phyloP scores from a whole-genome alignment of 1,284 basidiomycete genomes.

The Boletus holoroseus region DNA sequence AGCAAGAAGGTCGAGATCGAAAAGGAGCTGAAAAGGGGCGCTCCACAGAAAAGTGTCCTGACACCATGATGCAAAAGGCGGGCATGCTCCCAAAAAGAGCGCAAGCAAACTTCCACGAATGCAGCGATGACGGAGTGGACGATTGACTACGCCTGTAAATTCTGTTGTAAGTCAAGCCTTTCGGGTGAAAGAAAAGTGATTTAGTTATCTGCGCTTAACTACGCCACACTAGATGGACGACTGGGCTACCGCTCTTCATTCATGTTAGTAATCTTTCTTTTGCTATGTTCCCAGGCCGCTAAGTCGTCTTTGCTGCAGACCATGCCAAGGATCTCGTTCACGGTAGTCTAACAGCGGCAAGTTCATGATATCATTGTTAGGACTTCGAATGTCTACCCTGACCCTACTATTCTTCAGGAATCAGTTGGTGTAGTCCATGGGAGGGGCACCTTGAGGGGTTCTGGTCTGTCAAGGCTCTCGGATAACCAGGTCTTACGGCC shows the following conservation, averaged over 20 bases:
- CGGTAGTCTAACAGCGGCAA: constrained; percentile 12
- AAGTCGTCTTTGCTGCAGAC: neutral
- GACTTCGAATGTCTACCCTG: neutral
- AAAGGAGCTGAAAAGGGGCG: too few relatives aligned
- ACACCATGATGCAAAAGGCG: too few relatives aligned
- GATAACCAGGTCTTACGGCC: too few relatives aligned
- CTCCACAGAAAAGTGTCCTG: too few relatives aligned
- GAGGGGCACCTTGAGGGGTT: neutral
- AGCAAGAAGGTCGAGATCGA: too few relatives aligned
- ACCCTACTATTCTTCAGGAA: neutral
- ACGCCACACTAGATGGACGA: constrained; percentile 1
- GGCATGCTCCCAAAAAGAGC: too few relatives aligned
- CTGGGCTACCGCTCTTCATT: constrained; percentile 6
- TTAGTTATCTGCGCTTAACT: neutral
- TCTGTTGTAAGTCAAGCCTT: constrained; percentile 4
- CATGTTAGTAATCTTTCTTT: neutral
- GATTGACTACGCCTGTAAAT: too few relatives aligned
- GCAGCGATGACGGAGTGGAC: too few relatives aligned
- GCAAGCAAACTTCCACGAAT: too few relatives aligned
- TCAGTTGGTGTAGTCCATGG: constrained; percentile 1
- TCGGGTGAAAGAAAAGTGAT: neutral
- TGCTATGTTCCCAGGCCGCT: neutral
- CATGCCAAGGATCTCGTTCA: constrained; percentile 1
- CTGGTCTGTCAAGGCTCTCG: too few relatives aligned
- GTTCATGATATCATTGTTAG: neutral